Evolutionary conservation across 352 stramenopile genomes (phyloP).

Genomic region (Phytophthora litchii): DNA sequence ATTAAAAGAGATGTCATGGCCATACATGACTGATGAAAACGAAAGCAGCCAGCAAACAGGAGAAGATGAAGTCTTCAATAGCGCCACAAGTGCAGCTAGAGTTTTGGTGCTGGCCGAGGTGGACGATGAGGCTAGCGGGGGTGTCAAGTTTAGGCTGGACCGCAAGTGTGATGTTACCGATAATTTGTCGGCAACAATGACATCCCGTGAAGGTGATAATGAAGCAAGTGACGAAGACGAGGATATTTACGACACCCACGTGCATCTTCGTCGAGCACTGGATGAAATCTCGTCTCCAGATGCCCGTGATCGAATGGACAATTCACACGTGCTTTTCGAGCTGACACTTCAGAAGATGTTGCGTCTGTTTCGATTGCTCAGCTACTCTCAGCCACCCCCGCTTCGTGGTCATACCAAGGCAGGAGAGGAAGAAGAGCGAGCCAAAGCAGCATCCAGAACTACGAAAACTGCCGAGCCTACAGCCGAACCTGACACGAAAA

Average conservation of each 20-base stretch:
- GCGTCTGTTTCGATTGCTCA: slow-evolving; percentile 71
- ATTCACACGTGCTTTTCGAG: slow-evolving; percentile 86
- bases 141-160: slow-evolving; percentile 79
- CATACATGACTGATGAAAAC: slow-evolving; percentile 53
- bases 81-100: slow-evolving; percentile 43
- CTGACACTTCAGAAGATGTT: slow-evolving; percentile 75
- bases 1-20: slow-evolving; percentile 80
- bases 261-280: slow-evolving; percentile 68
- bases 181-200: background rate
- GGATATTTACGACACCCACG: slow-evolving; percentile 67
- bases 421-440: slow-evolving; percentile 12
- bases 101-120: slow-evolving; percentile 76
- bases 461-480: slow-evolving; percentile 12
- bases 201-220: slow-evolving; percentile 5
- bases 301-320: slow-evolving; percentile 74
- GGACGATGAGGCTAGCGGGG: slow-evolving; percentile 62
- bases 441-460: slow-evolving; percentile 2
- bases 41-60: slow-evolving; percentile 25
- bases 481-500: slow-evolving; percentile 14
- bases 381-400: slow-evolving; percentile 60
- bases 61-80: slow-evolving; percentile 25
- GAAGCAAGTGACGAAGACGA: slow-evolving; percentile 34
- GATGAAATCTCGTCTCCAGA: slow-evolving; percentile 71
- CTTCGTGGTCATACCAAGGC: slow-evolving; percentile 7
- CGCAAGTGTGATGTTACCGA: slow-evolving; percentile 31